Base-by-base conservation (phyloP, 768 basidiomycete species). In the Hygrophoropsis aurantiaca region DNA sequence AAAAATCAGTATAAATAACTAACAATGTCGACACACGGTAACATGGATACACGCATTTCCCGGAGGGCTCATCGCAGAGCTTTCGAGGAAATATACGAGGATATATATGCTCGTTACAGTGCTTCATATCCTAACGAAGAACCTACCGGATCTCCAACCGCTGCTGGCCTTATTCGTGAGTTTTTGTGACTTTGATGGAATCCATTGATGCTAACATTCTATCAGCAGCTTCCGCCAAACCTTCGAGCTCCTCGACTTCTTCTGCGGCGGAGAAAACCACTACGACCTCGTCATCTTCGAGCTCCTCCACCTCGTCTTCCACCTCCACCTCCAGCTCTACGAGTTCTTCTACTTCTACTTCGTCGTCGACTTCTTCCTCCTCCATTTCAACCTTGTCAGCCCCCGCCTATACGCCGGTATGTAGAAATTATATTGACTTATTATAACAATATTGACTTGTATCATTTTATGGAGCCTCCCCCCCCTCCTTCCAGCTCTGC, bases 241-340 rank as follows among this genome's bases (percentile, higher is more conserved):
- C 49, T 0, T 5, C 32, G 7, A 13, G 3, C 18, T 23, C 53
- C 18, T 16, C 48, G 27, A 24, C n/a, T 2, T 1, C 40, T 8
- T 30, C 59, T 6, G 2, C 68, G 2, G 38, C 53, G 8, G 48
- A 57, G 16, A 40, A 55, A 27, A 42, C 56, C 7, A 41, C 58
- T 18, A 49, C 62, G 11, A 49, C 33, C 23, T 20, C 40, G 9
- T 25, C 52, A 10, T 1, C 52, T 26, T 24, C 54, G n/a, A 36
- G 52, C 23, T 39, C 55, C n/a, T 37, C 57, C 6, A 24, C 53
- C 11, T 44, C 57, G 24, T 10, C 58, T 9, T 49, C 58, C 23
- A 3, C 15, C 36, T 40, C 39, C 37, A n/a, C 15, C 18, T 4
- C 51, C 5, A 26, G 24, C 25, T 48, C 47, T 11, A 24, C 46